Conservation (phyloP, 441 rosid genomes). For the Syzygium malaccense region DNA sequence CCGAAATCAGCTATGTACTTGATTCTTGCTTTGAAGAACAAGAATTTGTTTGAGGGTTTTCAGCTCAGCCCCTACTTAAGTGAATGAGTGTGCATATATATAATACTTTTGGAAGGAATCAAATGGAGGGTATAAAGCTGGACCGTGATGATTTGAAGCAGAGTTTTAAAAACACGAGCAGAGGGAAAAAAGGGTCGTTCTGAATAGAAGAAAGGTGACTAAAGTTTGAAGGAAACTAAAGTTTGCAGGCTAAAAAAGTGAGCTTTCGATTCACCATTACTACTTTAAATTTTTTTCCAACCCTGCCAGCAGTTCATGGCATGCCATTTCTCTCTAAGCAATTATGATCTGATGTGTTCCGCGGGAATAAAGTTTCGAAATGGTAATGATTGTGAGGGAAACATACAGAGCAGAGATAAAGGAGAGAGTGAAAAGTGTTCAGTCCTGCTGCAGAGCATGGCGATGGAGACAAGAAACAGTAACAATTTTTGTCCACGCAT, state of each 20-base stretch:
- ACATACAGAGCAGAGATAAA: not conserved
- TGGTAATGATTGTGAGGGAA: not conserved
- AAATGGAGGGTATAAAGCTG: not conserved
- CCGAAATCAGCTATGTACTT: not conserved
- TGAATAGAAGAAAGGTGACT: not conserved
- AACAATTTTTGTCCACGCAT: not conserved
- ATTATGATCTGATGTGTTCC: not conserved
- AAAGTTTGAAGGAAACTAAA: not conserved
- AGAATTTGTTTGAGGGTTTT: not conserved
- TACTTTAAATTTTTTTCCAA: not conserved
- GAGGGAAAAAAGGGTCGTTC: not conserved
- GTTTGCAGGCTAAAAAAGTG: not conserved
- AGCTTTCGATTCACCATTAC: not conserved
- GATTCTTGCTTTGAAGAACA: not conserved
- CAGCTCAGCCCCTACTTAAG: not conserved
- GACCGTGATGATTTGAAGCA: not conserved
- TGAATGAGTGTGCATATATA: not conserved
- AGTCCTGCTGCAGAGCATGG: not conserved
- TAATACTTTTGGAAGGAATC: not conserved
- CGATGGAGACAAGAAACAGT: not conserved
- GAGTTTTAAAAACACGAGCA: not conserved
- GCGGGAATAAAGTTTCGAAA: not conserved
- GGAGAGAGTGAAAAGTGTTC: not conserved
- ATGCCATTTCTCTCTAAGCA: not conserved
- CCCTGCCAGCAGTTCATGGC: not conserved